A percentile compares a stretch with the other conserved stretches of the same genome.
Evolutionary conservation across 202 grass and related monocot genomes (phyloP).

Genomic region (Saccharum hybrid): DNA sequence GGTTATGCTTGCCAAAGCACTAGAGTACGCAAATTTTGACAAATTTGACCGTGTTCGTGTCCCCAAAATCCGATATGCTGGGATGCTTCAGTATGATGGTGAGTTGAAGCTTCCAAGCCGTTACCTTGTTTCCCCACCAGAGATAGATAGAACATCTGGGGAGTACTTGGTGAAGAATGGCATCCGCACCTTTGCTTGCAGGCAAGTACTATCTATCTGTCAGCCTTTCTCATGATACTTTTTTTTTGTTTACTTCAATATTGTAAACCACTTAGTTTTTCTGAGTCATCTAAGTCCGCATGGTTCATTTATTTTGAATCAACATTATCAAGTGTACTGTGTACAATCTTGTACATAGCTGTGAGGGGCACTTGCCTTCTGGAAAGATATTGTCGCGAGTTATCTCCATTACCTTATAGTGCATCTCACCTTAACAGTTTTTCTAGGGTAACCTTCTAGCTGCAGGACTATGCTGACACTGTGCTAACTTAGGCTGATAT

Average conservation of each 20-base stretch:
- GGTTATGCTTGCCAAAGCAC: slow-evolving; percentile 89
- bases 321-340: background rate
- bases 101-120: slow-evolving; percentile 81
- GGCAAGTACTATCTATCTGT: slow-evolving; percentile 60
- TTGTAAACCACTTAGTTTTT: slow-evolving; percentile 8
- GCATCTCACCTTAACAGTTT: too few species aligned
- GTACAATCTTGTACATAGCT: background rate
- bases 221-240: slow-evolving; percentile 5
- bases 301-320: background rate
- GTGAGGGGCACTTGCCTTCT: background rate
- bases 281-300: background rate
- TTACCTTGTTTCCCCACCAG: slow-evolving; percentile 88
- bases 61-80: slow-evolving; percentile 90
- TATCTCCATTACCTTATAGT: background rate
- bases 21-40: slow-evolving; percentile 91
- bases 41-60: slow-evolving; percentile 91
- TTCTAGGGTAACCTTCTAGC: background rate
- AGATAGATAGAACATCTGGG: slow-evolving; percentile 97
- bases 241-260: background rate
- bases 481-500: background rate
- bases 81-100: slow-evolving; percentile 98
- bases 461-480: background rate
- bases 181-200: slow-evolving; percentile 95
- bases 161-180: slow-evolving; percentile 99
- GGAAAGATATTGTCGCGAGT: background rate